phyloP scores from a whole-genome alignment of 2,329 filamentous ascomycete genomes.

The Ceratocystis albifundus region DNA sequence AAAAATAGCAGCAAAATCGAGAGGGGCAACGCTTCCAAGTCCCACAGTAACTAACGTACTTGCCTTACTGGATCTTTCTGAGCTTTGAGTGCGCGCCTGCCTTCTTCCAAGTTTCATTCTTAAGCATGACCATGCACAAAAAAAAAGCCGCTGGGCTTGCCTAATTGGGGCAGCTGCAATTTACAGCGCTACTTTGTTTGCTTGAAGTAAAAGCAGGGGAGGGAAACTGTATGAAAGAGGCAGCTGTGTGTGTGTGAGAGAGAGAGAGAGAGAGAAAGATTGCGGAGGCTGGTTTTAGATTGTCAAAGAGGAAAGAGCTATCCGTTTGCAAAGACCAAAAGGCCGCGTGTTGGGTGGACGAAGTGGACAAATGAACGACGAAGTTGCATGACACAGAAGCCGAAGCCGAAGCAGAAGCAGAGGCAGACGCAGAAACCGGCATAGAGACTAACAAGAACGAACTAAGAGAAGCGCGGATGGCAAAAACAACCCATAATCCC shows the following conservation, averaged over 20 bases:
- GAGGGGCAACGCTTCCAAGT: neutral
- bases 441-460: neutral
- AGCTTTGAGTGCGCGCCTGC: neutral
- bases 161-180: neutral
- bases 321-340: slow-evolving; percentile 2
- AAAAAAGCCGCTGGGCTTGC: neutral
- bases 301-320: slow-evolving; percentile 7
- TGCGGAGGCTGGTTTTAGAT: slow-evolving; percentile 7
- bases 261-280: too few relatives aligned
- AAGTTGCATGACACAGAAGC: neutral
- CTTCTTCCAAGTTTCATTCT: neutral
- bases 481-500: neutral
- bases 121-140: neutral
- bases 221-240: neutral
- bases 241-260: neutral
- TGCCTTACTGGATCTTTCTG: neutral
- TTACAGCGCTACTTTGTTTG: neutral
- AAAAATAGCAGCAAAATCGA: neutral
- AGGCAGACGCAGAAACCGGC: neutral
- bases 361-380: neutral
- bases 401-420: neutral
- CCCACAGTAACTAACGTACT: neutral
- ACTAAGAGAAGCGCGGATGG: neutral
- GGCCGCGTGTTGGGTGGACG: neutral
- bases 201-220: neutral